phyloP scores from a whole-genome alignment of 768 basidiomycete genomes.

The Phanerochaete carnosa region DNA sequence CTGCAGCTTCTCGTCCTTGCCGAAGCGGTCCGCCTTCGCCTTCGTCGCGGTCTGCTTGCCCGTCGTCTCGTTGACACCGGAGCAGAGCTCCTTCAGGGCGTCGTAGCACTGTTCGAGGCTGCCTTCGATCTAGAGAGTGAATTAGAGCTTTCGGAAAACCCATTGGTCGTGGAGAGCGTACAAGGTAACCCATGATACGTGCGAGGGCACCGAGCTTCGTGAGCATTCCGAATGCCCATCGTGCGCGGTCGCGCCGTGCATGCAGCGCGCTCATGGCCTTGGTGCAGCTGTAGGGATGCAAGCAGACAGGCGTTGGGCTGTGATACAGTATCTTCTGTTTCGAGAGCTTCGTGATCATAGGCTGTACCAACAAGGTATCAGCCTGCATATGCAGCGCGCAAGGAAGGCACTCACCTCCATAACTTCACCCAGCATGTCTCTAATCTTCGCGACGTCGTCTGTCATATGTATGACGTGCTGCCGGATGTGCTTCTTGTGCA shows the following conservation, averaged over 20 bases:
- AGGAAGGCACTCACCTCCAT: slow-evolving; percentile 59
- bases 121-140: slow-evolving; percentile 66
- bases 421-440: slow-evolving; percentile 61
- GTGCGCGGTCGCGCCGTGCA: slow-evolving; percentile 26
- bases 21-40: slow-evolving; percentile 31
- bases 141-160: not conserved
- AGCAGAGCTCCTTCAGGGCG: slow-evolving; percentile 48
- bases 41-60: slow-evolving; percentile 35
- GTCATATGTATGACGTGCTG: slow-evolving; percentile 77
- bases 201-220: slow-evolving; percentile 59
- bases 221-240: slow-evolving; percentile 51
- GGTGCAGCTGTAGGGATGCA: slow-evolving; percentile 67
- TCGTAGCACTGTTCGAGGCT: slow-evolving; percentile 67
- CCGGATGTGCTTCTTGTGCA: slow-evolving; percentile 85
- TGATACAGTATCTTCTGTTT: slow-evolving; percentile 42
- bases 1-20: slow-evolving; percentile 56
- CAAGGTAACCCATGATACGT: slow-evolving; percentile 85
- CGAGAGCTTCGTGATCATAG: slow-evolving; percentile 34
- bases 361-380: slow-evolving; percentile 23
- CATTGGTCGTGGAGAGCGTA: slow-evolving; percentile 32
- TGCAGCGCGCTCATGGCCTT: slow-evolving; percentile 36
- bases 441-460: slow-evolving; percentile 59
- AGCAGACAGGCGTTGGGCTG: slow-evolving; percentile 48
- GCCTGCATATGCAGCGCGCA: not conserved
- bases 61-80: slow-evolving; percentile 32